These are phyloP conservation scores for Aspergillus ruber DNA, from an alignment of 2,329 filamentous ascomycete genomes.

Conservation along the genomic window DNA sequence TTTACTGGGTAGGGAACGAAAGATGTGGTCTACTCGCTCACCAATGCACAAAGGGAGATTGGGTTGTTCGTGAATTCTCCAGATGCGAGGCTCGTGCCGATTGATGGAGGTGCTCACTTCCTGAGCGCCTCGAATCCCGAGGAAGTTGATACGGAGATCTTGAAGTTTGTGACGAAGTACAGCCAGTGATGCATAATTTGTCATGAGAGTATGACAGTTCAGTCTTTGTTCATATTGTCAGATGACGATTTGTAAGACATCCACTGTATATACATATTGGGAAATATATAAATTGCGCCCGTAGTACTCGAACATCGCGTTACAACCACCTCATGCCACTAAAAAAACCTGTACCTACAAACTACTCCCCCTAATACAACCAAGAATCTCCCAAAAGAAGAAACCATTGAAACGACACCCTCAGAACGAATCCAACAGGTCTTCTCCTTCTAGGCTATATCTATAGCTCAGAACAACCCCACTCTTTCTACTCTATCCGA, in stretches of 20 bases:
- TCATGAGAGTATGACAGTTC: not conserved
- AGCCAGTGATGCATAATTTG: not conserved
- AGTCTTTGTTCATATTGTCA: not conserved
- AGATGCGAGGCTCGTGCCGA: constrained; percentile 37
- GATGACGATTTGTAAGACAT: not conserved
- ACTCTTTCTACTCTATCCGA: not conserved
- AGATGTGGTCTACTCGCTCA: constrained; percentile 11
- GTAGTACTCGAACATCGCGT: too few relatives aligned
- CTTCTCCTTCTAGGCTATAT: too few relatives aligned
- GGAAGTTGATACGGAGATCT: constrained; percentile 31
- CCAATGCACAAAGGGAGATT: constrained; percentile 33
- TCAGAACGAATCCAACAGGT: too few relatives aligned
- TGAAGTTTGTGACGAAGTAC: constrained; percentile 22
- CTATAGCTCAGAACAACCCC: not conserved
- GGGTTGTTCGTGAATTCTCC: constrained; percentile 40
- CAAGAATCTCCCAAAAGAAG: not conserved
- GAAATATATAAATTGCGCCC: too few relatives aligned
- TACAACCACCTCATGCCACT: not conserved
- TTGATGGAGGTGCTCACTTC: constrained; percentile 47
- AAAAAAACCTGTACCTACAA: not conserved
- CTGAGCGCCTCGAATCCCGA: constrained; percentile 42
- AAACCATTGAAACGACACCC: not conserved
- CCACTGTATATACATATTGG: too few relatives aligned
- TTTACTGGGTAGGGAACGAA: constrained; percentile 11
- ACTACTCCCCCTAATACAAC: not conserved